Conservation (phyloP, 345 rosid species). For the Murraya paniculata region DNA sequence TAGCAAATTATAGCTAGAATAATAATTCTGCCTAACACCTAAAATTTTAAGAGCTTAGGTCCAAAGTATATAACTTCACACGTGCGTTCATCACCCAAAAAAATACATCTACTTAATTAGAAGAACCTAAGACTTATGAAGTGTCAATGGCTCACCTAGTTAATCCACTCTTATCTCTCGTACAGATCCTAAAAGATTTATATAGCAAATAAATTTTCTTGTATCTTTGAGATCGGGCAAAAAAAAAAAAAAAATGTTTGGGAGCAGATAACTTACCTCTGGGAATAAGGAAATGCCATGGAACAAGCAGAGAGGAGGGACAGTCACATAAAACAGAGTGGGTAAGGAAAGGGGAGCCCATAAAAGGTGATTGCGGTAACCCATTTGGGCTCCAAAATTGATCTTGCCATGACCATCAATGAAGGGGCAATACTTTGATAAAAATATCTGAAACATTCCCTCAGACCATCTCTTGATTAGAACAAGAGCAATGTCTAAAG, state of each 20-base stretch:
- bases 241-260: slow-evolving; percentile 8
- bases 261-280: slow-evolving; percentile 3
- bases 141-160: no score
- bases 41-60: no score
- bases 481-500: slow-evolving; percentile 25
- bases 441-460: slow-evolving; percentile 40
- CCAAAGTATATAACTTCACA: no score
- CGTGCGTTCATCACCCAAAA: no score
- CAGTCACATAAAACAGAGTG: slow-evolving; percentile 21
- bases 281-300: slow-evolving; percentile 33
- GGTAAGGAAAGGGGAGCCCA: slow-evolving; percentile 40
- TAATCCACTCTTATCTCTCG: no score
- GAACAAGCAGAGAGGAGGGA: slow-evolving; percentile 29
- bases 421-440: slow-evolving; percentile 40
- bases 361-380: slow-evolving; percentile 23
- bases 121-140: no score
- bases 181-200: no score
- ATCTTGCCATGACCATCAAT: slow-evolving; percentile 28
- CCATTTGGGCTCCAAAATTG: slow-evolving; percentile 31
- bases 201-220: no score
- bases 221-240: no score
- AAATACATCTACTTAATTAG: no score
- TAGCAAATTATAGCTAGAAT: no score
- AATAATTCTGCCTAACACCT: no score
- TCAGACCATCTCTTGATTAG: slow-evolving; percentile 43